Evolutionary conservation across 2,329 filamentous ascomycete genomes (phyloP).

Genomic region (Verticillium nubilum): DNA sequence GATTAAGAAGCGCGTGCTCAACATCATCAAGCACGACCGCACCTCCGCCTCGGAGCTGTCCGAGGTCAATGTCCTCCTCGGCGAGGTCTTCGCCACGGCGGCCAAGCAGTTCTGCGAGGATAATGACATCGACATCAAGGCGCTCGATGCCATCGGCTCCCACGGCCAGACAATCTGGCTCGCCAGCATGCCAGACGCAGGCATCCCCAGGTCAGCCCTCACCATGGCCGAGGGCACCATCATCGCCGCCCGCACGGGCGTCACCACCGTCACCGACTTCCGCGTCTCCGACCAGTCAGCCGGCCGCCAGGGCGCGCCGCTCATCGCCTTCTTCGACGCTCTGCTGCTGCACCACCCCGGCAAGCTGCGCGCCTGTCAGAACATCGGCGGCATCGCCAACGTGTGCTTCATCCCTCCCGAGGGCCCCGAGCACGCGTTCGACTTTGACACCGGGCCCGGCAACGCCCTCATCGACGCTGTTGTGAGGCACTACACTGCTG

Average conservation of each 20-base stretch:
- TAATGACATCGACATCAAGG: constrained; percentile 32
- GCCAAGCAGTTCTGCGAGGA: constrained; percentile 42
- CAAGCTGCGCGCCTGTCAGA: constrained; percentile 54
- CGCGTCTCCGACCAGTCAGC: constrained; percentile 49
- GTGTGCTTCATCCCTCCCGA: constrained; percentile 54
- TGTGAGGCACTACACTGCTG: constrained; percentile 47
- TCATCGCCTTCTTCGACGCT: constrained; percentile 53
- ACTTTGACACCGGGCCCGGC: constrained; percentile 52
- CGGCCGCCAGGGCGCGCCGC: constrained; percentile 48
- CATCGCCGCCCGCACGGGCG: constrained; percentile 47
- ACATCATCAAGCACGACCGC: constrained; percentile 48
- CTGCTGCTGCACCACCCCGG: constrained; percentile 50
- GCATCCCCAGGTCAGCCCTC: constrained; percentile 40
- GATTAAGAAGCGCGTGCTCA: constrained; percentile 52
- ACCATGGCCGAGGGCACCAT: constrained; percentile 54
- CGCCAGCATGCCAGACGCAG: constrained; percentile 43
- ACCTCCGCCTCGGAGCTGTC: constrained; percentile 48
- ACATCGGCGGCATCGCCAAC: constrained; percentile 57
- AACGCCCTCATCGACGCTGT: constrained; percentile 53
- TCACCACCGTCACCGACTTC: constrained; percentile 56
- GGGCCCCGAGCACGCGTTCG: constrained; percentile 31
- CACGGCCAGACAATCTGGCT: constrained; percentile 49
- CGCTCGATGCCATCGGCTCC: constrained; percentile 49
- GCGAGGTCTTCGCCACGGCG: constrained; percentile 49
- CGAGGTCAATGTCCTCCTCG: constrained; percentile 51